A percentile compares a stretch with the other conserved stretches of the same genome.
phyloP scores from a whole-genome alignment of 495 filamentous ascomycete genomes.

The Chaetomium cochliodes region DNA sequence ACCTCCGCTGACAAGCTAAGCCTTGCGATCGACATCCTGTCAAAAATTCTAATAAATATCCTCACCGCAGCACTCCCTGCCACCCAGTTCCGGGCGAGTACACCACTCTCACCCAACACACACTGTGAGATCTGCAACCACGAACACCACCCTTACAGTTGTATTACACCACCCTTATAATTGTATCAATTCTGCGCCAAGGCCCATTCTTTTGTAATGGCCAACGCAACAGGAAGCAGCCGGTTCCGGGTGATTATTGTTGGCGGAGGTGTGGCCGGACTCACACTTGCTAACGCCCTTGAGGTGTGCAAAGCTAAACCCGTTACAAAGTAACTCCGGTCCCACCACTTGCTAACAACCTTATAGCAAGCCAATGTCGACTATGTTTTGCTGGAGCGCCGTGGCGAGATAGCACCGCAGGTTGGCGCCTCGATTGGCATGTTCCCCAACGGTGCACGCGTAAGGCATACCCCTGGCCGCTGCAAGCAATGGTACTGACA shows the following conservation, averaged over 20 bases:
- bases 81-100: too few relatives aligned
- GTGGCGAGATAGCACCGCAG: conserved; percentile 21
- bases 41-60: too few relatives aligned
- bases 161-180: too few relatives aligned
- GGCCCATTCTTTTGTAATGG: not conserved
- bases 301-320: conserved; percentile 8
- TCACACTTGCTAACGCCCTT: conserved; percentile 21
- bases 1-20: too few relatives aligned
- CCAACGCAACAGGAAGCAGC: not conserved
- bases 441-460: conserved; percentile 23
- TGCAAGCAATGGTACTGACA: not conserved
- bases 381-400: conserved; percentile 28
- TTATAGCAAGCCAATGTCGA: conserved; percentile 23
- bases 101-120: too few relatives aligned
- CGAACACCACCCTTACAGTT: too few relatives aligned
- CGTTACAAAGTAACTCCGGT: too few relatives aligned
- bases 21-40: too few relatives aligned
- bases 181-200: too few relatives aligned
- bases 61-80: too few relatives aligned
- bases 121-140: too few relatives aligned
- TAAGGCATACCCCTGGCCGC: not conserved
- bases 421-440: conserved; percentile 29
- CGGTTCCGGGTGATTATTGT: conserved; percentile 17
- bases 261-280: conserved; percentile 20
- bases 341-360: conserved; percentile 1